Base-by-base conservation (phyloP, 805 yeast species). In the Candida tibetensis region DNA sequence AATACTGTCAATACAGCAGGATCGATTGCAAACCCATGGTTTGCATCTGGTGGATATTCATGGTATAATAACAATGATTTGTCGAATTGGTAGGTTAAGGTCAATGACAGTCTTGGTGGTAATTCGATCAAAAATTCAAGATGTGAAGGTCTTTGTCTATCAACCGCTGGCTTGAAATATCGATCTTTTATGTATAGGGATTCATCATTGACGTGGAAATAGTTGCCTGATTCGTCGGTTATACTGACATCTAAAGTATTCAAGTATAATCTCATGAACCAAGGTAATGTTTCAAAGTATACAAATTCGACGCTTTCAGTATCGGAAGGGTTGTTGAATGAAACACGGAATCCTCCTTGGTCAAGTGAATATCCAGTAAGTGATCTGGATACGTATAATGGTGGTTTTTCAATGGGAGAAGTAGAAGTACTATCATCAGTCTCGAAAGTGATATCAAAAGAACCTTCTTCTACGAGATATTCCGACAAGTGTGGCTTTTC, bases 11-110 rank as follows among this genome's bases (percentile, higher is more conserved):
- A 71, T 8, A 87, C 83, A 4, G 95, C 95, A 0, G 98, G 95
- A 17, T 93, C 93, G 30, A 93, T 79, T 42, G 90, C 91, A 62
- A 93, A 93, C 1, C 99, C 99, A 52, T 93, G 97, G 58, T 93
- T 93, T 2, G 99, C 98, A 68, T 93, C 99, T 1, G 99, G 99
- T n/a, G 99, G 99, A 54, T 93, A 93, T 58, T 93, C 98, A 3
- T 89, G 85, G 44, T 85, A 81, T 40, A 82, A 74, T 21, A 93
- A 70, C 56, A 93, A 70, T 0, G 95, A 81, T 58, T 90, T 93
- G 57, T 93, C 98, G 55, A 91, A 90, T 39, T 82, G 77, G 56
- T 85, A 85, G 2, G 83, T 78, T 36, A 88, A 48, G 1, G 82
- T 72, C 31, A 85, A 58, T 5, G 80, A 71, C 10, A 81, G 70